These are phyloP conservation scores for Solanum hybrid DNA, from an alignment of 305 asterid species.

Conservation along the genomic window DNA sequence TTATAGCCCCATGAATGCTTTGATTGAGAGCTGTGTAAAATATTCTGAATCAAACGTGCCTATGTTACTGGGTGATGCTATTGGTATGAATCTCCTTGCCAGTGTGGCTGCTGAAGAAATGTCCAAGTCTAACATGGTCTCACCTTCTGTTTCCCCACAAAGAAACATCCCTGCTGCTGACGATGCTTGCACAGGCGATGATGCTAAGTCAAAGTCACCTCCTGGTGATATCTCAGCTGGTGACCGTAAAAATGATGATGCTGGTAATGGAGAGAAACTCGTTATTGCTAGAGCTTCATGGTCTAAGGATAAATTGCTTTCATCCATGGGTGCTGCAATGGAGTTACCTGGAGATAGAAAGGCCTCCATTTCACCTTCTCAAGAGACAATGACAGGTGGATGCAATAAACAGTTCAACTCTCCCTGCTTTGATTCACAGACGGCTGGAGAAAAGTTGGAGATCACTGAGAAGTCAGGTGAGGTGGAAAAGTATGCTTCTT, in stretches of 20 bases:
- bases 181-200: conserved; percentile 26
- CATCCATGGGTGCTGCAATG: conserved; percentile 15
- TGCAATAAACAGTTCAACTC: conserved; percentile 16
- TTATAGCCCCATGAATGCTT: conserved; percentile 56
- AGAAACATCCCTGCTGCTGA: conserved; percentile 25
- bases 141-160: conserved; percentile 31
- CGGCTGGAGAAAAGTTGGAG: conserved; percentile 22
- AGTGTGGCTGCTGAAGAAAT: conserved; percentile 60
- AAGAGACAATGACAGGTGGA: conserved; percentile 22
- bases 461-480: conserved; percentile 18
- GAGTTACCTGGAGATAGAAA: conserved; percentile 23
- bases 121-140: conserved; percentile 35
- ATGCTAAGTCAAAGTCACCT: conserved; percentile 28
- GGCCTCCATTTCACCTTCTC: conserved; percentile 20
- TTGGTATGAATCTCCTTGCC: conserved; percentile 66
- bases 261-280: conserved; percentile 24
- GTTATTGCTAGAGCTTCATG: conserved; percentile 18
- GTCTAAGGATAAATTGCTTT: conserved; percentile 22
- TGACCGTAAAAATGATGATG: conserved; percentile 15
- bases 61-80: conserved; percentile 39
- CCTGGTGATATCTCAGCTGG: conserved; percentile 13
- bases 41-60: conserved; percentile 39
- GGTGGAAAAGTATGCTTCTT: conserved; percentile 10
- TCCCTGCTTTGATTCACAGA: conserved; percentile 15
- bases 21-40: conserved; percentile 57